Conservation (phyloP, 345 rosid species). For the Gossypium ekmanianum region DNA sequence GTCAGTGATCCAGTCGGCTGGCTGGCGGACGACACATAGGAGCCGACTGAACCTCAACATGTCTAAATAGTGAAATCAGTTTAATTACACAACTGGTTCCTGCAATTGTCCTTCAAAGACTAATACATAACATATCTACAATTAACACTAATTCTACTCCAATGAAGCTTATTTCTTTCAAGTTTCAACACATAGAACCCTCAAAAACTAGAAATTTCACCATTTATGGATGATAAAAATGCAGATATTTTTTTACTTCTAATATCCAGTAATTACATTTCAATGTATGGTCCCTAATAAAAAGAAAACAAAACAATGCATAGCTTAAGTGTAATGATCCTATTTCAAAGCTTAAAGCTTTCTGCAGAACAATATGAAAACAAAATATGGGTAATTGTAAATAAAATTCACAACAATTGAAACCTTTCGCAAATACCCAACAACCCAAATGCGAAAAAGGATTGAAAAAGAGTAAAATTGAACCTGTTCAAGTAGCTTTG, state of each 20-base stretch:
- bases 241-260: neutral
- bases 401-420: neutral
- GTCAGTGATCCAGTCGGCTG: too few relatives aligned
- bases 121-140: conserved; percentile 24
- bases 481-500: conserved; percentile 1
- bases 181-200: conserved; percentile 5
- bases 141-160: neutral
- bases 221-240: neutral
- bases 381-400: neutral
- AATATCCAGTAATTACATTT: neutral
- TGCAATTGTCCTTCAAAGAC: conserved; percentile 32
- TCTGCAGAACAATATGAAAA: neutral
- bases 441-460: neutral
- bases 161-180: neutral
- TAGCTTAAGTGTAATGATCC: neutral
- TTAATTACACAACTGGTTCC: conserved; percentile 17
- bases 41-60: neutral
- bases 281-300: neutral
- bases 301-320: neutral
- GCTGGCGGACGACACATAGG: too few relatives aligned
- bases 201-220: neutral
- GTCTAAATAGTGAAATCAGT: conserved; percentile 17
- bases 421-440: neutral
- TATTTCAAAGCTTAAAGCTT: neutral
- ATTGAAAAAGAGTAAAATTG: neutral